Evolutionary conservation across 2,329 filamentous ascomycete species (phyloP).

Genomic region (Epichloe coenophiala): DNA sequence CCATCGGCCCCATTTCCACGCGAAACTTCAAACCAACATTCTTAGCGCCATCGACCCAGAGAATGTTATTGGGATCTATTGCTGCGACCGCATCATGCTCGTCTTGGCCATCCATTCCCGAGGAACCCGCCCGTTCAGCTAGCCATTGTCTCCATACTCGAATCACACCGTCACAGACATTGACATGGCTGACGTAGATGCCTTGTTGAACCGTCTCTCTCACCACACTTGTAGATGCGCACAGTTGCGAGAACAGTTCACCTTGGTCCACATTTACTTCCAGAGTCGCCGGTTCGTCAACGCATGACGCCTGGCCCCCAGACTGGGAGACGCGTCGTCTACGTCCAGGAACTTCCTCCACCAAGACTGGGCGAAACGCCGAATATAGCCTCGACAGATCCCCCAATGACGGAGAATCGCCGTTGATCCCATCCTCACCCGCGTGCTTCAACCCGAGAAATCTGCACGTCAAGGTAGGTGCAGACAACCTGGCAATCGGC

Average conservation of each 20-base stretch:
- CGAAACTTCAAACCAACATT: conserved; percentile 57
- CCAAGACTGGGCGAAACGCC: conserved; percentile 51
- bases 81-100: not conserved
- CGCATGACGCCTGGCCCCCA: conserved; percentile 1
- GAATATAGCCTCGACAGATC: conserved; percentile 50
- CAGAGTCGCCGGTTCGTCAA: conserved; percentile 37
- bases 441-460: conserved; percentile 42
- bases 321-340: not conserved
- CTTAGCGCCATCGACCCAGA: conserved; percentile 54
- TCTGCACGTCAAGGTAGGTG: conserved; percentile 53
- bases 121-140: conserved; percentile 21
- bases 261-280: conserved; percentile 52
- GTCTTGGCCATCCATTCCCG: not conserved
- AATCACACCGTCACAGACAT: conserved; percentile 53
- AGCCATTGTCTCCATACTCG: conserved; percentile 66
- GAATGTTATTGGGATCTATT: conserved; percentile 22
- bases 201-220: conserved; percentile 47
- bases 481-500: conserved; percentile 52
- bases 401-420: conserved; percentile 12
- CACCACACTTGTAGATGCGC: conserved; percentile 53
- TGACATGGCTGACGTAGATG: conserved; percentile 50
- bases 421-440: conserved; percentile 5
- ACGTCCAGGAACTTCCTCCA: conserved; percentile 28
- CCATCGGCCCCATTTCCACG: conserved; percentile 28
- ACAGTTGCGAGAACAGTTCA: conserved; percentile 64